Base-by-base conservation (phyloP, 2,329 filamentous ascomycete species). In the Diplodia intermedia region DNA sequence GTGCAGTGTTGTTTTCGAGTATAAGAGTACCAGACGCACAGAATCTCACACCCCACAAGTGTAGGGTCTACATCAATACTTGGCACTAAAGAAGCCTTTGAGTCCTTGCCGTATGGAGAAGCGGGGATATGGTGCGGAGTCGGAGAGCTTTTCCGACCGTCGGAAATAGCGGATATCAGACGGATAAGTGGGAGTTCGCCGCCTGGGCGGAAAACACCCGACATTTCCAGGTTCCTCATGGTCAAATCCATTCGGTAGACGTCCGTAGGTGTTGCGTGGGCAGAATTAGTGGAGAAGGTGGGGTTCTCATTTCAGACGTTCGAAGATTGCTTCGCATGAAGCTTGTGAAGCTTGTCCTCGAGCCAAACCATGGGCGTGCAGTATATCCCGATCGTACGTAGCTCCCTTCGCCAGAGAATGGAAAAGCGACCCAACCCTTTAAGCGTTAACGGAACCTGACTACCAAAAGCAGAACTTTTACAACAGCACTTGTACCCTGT, bases 61-160 rank as follows among this genome's bases (percentile, higher is more conserved):
- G 12, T n/a, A 33, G 57, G 5, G 12, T 18, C 40, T 18, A 20
- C n/a, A 20, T 43, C 15, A 47, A 38, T 50, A 63, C 60, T 63
- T 63, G 60, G 60, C 60, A 52, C 52, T 63, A 29, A 63, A 63
- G 60, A 52, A 52, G 47, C 47, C 36, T 52, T 31, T n/a, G 9
- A 52, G 8, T 11, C 7, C 29, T 20, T 29, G 47, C 2, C 20
- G 38, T 15, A 12, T 38, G 12, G 36, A 36, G 26, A 62, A 20
- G 60, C 47, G 60, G 60, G 43, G 47, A 63, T 52, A 38, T 23
- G 23, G 29, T 20, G 60, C 60, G 60, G 60, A 31, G 52, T 63
- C 60, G 60, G 47, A 63, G 36, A 5, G 18, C 47, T 63, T 63
- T 63, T 63, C 60, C 60, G 60, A 23, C 43, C 2, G 31, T 49